phyloP scores from a whole-genome alignment of 2,329 filamentous ascomycete species.

The Pochonia chlamydosporia region DNA sequence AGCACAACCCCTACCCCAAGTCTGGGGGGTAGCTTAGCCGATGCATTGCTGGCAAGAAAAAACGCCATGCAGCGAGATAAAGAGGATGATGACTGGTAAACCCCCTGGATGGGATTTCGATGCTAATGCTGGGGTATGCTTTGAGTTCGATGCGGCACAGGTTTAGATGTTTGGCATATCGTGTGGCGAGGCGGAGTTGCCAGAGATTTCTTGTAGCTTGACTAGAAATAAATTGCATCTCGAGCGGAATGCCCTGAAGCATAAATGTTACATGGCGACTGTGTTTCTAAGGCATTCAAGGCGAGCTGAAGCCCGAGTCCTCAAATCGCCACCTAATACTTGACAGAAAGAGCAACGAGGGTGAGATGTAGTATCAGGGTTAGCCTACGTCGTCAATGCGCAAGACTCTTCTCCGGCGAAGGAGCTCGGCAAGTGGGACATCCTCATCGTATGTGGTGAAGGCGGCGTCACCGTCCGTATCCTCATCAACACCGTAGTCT shows the following conservation, averaged over 20 bases:
- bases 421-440: conserved; percentile 62
- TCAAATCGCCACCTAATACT: no score
- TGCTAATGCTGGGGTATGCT: background rate
- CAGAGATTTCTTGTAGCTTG: background rate
- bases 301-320: no score
- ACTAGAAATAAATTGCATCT: background rate
- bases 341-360: no score
- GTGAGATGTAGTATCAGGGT: no score
- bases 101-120: background rate
- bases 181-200: background rate
- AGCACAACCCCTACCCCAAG: conserved; percentile 68
- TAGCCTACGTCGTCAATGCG: background rate
- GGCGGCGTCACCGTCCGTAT: conserved; percentile 43
- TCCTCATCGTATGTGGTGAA: conserved; percentile 43
- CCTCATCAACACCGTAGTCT: conserved; percentile 78
- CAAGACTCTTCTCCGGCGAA: conserved; percentile 47
- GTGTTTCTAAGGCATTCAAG: no score
- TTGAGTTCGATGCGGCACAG: no score
- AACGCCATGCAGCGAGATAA: conserved; percentile 67
- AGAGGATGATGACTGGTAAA: conserved; percentile 65
- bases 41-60: conserved; percentile 72
- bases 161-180: background rate
- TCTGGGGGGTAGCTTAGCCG: conserved; percentile 67
- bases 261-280: no score
- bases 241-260: background rate